Percentiles rank a stretch among this genome's conserved stretches.
phyloP scores from a whole-genome alignment of 75 land plant species.

The Cupressus sempervirens region DNA sequence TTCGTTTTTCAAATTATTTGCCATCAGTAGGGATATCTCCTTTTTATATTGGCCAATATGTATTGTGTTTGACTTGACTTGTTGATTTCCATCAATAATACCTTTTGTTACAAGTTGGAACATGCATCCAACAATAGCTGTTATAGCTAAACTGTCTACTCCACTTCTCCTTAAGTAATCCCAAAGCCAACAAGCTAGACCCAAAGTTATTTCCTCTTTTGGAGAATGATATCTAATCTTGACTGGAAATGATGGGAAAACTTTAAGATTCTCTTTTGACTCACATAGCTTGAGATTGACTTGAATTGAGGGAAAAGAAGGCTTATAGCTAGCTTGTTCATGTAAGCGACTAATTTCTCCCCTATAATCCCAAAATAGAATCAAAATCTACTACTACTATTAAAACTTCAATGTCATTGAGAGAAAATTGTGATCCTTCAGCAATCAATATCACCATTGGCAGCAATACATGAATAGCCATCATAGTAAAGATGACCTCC shows the following conservation, averaged over 20 bases:
- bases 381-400: constrained; percentile 84
- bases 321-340: constrained; percentile 82
- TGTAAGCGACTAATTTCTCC: constrained; percentile 86
- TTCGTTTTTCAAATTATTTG: constrained; percentile 86
- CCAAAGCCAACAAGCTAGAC: too few relatives aligned
- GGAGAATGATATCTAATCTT: constrained; percentile 31
- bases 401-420: constrained; percentile 86
- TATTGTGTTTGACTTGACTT: constrained; percentile 46
- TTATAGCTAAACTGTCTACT: too few relatives aligned
- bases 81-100: too few relatives aligned
- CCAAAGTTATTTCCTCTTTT: background rate
- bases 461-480: constrained; percentile 81
- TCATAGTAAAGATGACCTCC: constrained; percentile 98
- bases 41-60: constrained; percentile 76
- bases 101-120: too few relatives aligned
- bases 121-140: too few relatives aligned
- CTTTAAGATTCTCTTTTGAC: constrained; percentile 34
- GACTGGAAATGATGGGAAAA: constrained; percentile 54
- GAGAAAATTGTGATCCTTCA: constrained; percentile 95
- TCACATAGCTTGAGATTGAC: constrained; percentile 65
- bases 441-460: constrained; percentile 97
- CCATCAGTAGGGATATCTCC: constrained; percentile 73
- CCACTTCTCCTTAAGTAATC: too few relatives aligned
- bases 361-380: constrained; percentile 79
- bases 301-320: constrained; percentile 48